Percentiles rank a stretch among this genome's conserved stretches.
phyloP scores from a whole-genome alignment of 495 filamentous ascomycete species.

The Penicillium cosmopolitanum region DNA sequence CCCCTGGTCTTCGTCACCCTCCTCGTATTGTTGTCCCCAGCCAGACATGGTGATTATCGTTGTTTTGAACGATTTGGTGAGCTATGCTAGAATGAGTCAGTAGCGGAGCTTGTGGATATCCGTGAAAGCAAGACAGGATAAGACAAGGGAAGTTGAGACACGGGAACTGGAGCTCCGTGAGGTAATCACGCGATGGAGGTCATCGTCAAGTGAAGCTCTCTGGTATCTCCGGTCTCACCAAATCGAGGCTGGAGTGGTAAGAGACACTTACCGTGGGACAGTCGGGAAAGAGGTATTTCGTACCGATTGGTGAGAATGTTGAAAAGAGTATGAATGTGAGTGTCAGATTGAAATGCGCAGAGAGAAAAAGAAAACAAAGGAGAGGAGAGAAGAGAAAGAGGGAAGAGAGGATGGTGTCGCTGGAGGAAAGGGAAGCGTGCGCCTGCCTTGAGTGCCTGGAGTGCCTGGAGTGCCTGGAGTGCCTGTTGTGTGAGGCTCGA shows the following conservation, averaged over 20 bases:
- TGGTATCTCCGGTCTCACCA: too few species aligned
- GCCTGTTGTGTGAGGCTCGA: background rate
- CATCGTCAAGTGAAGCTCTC: too few species aligned
- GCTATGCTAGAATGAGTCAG: too few species aligned
- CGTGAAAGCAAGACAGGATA: too few species aligned
- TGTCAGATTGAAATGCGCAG: background rate
- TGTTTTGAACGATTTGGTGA: background rate
- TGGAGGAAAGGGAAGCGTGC: slow-evolving; percentile 1
- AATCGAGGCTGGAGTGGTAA: background rate
- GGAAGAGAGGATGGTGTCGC: slow-evolving; percentile 11
- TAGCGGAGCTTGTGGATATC: too few species aligned
- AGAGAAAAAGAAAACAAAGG: slow-evolving; percentile 1
- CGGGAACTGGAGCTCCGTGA: too few species aligned
- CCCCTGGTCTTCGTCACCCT: slow-evolving; percentile 4
- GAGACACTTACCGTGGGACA: background rate
- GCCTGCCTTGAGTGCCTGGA: background rate
- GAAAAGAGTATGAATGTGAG: background rate
- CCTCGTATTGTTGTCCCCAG: background rate
- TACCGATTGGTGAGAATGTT: background rate
- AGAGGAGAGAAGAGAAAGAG: slow-evolving; percentile 12
- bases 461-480: background rate
- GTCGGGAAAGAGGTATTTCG: too few species aligned
- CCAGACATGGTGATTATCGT: background rate
- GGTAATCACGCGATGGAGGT: too few species aligned
- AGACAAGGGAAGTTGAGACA: too few species aligned